Evolutionary conservation across 2,329 filamentous ascomycete species (phyloP).

Genomic region (Fusarium goolgardi): DNA sequence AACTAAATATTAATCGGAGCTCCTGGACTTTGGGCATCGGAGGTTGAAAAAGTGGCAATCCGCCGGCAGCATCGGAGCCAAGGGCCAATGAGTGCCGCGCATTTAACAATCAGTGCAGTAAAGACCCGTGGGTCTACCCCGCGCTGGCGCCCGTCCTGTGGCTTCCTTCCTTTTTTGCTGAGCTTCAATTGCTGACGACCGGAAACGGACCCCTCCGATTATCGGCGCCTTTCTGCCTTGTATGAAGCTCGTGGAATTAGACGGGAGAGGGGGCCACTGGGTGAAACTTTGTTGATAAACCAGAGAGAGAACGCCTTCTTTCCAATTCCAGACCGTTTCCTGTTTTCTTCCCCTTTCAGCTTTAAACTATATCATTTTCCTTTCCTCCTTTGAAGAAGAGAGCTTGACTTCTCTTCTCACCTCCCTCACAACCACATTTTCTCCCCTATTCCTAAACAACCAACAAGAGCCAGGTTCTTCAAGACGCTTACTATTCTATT

Average conservation of each 20-base stretch:
- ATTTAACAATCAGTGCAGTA: slow-evolving; percentile 49
- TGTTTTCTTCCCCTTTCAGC: slow-evolving; percentile 4
- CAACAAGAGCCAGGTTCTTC: slow-evolving; percentile 10
- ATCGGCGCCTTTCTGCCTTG: slow-evolving; percentile 43
- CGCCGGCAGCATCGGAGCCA: slow-evolving; percentile 28
- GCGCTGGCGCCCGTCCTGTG: slow-evolving; percentile 41
- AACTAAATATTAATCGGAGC: slow-evolving; percentile 24
- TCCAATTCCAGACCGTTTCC: slow-evolving; percentile 24
- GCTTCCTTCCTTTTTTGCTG: slow-evolving; percentile 39
- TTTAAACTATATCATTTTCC: neutral
- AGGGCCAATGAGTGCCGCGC: slow-evolving; percentile 39
- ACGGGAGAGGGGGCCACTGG: slow-evolving; percentile 28
- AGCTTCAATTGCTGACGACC: slow-evolving; percentile 44
- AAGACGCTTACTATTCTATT: slow-evolving; percentile 1
- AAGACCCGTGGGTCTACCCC: slow-evolving; percentile 45
- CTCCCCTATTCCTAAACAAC: slow-evolving; percentile 3
- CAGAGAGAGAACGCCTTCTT: slow-evolving; percentile 34
- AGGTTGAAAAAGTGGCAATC: slow-evolving; percentile 45
- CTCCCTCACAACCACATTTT: slow-evolving; percentile 4
- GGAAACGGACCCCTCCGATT: slow-evolving; percentile 46
- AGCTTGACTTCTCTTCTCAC: slow-evolving; percentile 2
- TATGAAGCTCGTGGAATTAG: slow-evolving; percentile 44
- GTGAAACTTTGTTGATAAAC: slow-evolving; percentile 47
- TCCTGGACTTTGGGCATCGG: slow-evolving; percentile 38
- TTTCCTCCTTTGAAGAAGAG: neutral